Percentiles rank a stretch among this genome's conserved stretches.
Evolutionary conservation across 139 green algal genomes (phyloP).

Genomic region (Zygnema circumcarinatum): DNA sequence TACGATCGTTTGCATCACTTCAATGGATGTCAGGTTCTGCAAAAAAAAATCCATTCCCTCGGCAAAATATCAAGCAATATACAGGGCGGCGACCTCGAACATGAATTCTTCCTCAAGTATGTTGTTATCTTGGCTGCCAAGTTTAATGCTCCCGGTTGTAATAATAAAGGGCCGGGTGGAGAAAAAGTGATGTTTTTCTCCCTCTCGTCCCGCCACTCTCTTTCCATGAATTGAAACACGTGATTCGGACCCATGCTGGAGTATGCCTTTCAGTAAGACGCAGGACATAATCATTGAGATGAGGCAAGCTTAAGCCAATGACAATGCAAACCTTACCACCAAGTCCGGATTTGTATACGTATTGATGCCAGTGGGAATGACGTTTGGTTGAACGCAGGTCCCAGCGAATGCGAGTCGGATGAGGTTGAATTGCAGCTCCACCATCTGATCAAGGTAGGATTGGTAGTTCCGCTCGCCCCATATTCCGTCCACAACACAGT

Average conservation of each 20-base stretch:
- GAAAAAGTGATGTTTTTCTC: too few relatives aligned
- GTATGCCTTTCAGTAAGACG: neutral
- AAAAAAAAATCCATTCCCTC: conserved; percentile 7
- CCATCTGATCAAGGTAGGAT: conserved; percentile 39
- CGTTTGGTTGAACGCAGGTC: neutral
- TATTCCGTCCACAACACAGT: neutral
- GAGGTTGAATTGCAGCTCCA: conserved; percentile 40
- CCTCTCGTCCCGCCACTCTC: too few relatives aligned
- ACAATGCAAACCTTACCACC: neutral
- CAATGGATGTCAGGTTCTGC: conserved; percentile 23
- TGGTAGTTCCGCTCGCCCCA: conserved; percentile 2
- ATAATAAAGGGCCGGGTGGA: neutral
- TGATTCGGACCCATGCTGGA: neutral
- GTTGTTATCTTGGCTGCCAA: too few relatives aligned
- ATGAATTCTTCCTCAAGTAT: neutral
- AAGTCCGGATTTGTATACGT: conserved; percentile 6
- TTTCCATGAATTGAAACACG: neutral
- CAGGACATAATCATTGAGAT: neutral
- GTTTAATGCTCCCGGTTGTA: too few relatives aligned
- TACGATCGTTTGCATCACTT: conserved; percentile 44
- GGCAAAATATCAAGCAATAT: neutral
- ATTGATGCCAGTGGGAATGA: conserved; percentile 26
- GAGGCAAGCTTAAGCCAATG: neutral
- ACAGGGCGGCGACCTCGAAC: neutral
- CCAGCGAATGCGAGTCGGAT: conserved; percentile 48